Base-by-base conservation (phyloP, 495 filamentous ascomycete species). In the Terfezia boudieri region DNA sequence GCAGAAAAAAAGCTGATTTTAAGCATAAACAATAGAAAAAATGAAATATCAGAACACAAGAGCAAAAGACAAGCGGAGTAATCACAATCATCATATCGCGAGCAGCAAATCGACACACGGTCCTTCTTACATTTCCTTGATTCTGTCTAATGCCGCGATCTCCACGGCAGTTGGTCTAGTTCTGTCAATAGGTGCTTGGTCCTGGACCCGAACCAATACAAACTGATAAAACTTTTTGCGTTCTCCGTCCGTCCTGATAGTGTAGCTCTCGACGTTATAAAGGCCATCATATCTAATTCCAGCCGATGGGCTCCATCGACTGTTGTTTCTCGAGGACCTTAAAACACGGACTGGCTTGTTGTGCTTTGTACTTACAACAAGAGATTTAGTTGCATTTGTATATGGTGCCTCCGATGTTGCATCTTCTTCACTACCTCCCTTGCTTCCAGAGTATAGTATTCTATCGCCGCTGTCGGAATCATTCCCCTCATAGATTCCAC, bases 251-350 rank as follows among this genome's bases (percentile, higher is more conserved):
- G 56, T 11, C 69, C 68, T 0, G 57, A 53, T 36, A 20, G 37
- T 20, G 4, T 52, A 51, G 54, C 61, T 53, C 4, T 55, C 55
- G 9, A 78, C 73, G 3, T 55, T 60, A 53, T 77, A 77, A 4
- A 76, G 59, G 0, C 74, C 74, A 54, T 77, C 75, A 51, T 77
- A 77, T 0, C 74, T 60, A 3, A 76, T 62, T 0, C 75, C 74
- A 1, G 65, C 66, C 0, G 14, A 32, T 0, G 75, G 75, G 0
- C 64, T 59, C 53, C 59, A 68, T 0, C 4, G 1, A 0, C 10
- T 37, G 9, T 60, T 58, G 3, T 53, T 54, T 12, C 51, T 59
- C 0, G 56, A 32, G 0, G 65, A 57, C 2, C 75, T 71, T 5
- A 78, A 58, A 0, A 78, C 72, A 4, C 76, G 67, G 0, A 78